Conservation (phyloP, 192 early-diverging fungal genomes). For the Globomyces pollinis-pini region DNA sequence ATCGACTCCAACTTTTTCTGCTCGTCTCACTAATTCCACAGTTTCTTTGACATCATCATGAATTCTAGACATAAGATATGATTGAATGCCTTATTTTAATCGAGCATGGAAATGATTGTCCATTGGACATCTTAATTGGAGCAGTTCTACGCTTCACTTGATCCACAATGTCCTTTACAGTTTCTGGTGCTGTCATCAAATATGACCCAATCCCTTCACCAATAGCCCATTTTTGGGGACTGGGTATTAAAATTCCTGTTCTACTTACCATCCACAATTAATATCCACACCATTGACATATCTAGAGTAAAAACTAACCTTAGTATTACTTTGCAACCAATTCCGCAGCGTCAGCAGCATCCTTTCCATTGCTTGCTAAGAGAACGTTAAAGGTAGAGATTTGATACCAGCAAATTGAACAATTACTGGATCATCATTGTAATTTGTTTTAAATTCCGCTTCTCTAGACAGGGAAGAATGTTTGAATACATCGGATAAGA, state of each 20-base stretch:
- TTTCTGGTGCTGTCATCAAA: conserved; percentile 82
- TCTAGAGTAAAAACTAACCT: too few species aligned
- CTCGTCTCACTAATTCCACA: conserved; percentile 74
- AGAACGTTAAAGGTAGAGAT: too few species aligned
- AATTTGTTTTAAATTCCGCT: conserved; percentile 75
- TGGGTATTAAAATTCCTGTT: too few species aligned
- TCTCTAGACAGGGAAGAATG: conserved; percentile 72
- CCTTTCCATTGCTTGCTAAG: neutral
- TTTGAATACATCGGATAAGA: conserved; percentile 85
- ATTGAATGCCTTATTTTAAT: too few species aligned
- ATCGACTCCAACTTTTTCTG: conserved; percentile 63
- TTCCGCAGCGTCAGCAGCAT: conserved; percentile 79
- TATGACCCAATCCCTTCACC: conserved; percentile 79
- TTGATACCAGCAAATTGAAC: conserved; percentile 91
- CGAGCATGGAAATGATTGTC: conserved; percentile 54
- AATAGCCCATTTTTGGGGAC: conserved; percentile 92
- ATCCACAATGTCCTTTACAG: conserved; percentile 84
- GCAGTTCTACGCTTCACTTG: conserved; percentile 52
- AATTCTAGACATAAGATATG: too few species aligned
- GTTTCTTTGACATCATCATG: conserved; percentile 69
- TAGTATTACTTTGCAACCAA: conserved; percentile 68
- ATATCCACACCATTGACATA: conserved; percentile 44
- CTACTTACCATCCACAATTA: conserved; percentile 96
- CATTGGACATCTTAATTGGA: conserved; percentile 33
- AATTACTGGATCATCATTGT: conserved; percentile 75